A percentile compares a stretch with the other conserved stretches of the same genome.
Evolutionary conservation across 192 early-diverging fungal genomes (phyloP).

Genomic region (Geranomyces michiganensis): DNA sequence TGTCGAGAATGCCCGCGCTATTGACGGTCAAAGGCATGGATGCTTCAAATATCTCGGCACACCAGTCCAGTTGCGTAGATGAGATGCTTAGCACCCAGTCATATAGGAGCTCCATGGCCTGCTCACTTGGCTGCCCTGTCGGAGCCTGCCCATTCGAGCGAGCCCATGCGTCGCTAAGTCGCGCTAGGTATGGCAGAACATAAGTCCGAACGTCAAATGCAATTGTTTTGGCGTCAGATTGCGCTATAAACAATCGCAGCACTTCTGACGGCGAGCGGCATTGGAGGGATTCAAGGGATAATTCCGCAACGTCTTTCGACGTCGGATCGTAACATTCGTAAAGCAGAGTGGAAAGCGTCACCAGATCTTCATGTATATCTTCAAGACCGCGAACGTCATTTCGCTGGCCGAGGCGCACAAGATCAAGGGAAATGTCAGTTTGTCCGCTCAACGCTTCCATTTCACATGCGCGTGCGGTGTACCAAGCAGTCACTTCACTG

Average conservation of each 20-base stretch:
- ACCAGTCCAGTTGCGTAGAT: slow-evolving; percentile 22
- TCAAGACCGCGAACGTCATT: slow-evolving; percentile 57
- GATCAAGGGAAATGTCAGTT: slow-evolving; percentile 54
- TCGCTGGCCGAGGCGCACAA: slow-evolving; percentile 55
- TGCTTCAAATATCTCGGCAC: slow-evolving; percentile 10
- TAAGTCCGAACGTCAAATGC: slow-evolving; percentile 1
- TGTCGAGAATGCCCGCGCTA: not conserved
- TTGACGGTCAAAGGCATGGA: not conserved
- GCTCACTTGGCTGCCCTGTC: not conserved
- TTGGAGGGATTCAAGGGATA: slow-evolving; percentile 44
- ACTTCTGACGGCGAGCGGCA: slow-evolving; percentile 43
- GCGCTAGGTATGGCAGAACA: slow-evolving; percentile 24
- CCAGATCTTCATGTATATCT: slow-evolving; percentile 55
- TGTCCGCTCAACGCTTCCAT: slow-evolving; percentile 60
- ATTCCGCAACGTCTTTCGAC: slow-evolving; percentile 18
- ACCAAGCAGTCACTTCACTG: slow-evolving; percentile 59
- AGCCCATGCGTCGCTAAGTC: not conserved
- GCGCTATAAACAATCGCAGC: slow-evolving; percentile 17
- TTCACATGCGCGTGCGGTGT: slow-evolving; percentile 54
- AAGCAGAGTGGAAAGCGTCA: slow-evolving; percentile 59
- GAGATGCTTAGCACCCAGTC: slow-evolving; percentile 9
- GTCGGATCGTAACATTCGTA: slow-evolving; percentile 57
- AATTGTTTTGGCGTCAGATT: not conserved
- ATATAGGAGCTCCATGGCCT: slow-evolving; percentile 10
- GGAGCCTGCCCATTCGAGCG: not conserved